Evolutionary conservation across 176 grass and related monocot genomes (phyloP).

Genomic region (Carex cristatella): DNA sequence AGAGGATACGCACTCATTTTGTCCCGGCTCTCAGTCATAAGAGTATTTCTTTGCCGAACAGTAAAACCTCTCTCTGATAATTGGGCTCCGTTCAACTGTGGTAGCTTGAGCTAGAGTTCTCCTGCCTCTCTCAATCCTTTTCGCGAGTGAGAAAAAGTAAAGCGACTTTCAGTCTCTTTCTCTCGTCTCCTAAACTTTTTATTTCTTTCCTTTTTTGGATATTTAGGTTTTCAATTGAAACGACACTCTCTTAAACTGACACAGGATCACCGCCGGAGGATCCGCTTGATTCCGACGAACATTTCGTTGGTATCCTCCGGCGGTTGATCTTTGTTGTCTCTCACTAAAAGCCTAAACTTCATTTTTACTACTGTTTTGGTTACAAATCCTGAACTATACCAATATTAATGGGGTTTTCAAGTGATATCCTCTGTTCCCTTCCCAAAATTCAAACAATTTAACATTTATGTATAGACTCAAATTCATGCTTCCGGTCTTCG

Average conservation of each 20-base stretch:
- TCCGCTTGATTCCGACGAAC: background rate
- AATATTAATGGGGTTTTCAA: background rate
- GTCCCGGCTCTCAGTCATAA: too few relatives aligned
- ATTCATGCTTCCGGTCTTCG: background rate
- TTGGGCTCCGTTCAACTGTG: background rate
- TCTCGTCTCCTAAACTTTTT: background rate
- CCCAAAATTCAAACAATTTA: background rate
- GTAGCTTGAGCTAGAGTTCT: background rate
- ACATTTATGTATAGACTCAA: background rate
- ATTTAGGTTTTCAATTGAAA: background rate
- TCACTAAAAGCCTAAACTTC: background rate
- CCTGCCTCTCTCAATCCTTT: background rate
- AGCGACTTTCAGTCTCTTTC: background rate
- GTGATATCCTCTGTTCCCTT: background rate
- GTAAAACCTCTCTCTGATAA: background rate
- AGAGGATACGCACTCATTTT: too few relatives aligned
- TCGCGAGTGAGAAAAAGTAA: background rate
- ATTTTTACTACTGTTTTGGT: background rate
- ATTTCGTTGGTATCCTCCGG: background rate
- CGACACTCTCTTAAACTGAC: background rate
- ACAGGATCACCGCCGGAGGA: background rate
- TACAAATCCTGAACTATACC: background rate
- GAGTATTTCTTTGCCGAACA: too few relatives aligned
- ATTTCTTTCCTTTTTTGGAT: background rate
- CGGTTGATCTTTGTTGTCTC: background rate